phyloP scores from a whole-genome alignment of 2,329 filamentous ascomycete species.

The Cladosporium austrohemisphaericum region DNA sequence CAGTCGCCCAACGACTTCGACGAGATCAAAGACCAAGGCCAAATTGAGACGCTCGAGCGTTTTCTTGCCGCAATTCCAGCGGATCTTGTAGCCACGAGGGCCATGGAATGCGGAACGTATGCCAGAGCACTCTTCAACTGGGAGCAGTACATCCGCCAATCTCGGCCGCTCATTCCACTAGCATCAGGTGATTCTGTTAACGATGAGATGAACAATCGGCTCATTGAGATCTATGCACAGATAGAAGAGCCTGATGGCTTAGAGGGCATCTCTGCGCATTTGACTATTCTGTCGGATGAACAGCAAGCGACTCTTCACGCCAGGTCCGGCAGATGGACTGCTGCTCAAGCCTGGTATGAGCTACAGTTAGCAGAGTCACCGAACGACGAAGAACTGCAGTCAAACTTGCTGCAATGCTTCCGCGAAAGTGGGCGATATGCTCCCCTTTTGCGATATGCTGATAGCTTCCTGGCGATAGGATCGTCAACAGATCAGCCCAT shows the following conservation, averaged over 20 bases:
- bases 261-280: constrained; percentile 84
- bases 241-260: constrained; percentile 98
- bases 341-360: constrained; percentile 97
- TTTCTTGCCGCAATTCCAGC: constrained; percentile 68
- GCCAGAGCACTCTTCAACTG: constrained; percentile 89
- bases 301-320: constrained; percentile 90
- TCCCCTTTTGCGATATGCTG: constrained; percentile 73
- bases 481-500: constrained; percentile 36
- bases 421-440: constrained; percentile 89
- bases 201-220: constrained; percentile 56
- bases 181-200: constrained; percentile 39
- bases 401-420: constrained; percentile 80
- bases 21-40: constrained; percentile 50
- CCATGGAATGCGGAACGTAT: constrained; percentile 91
- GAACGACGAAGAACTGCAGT: constrained; percentile 70
- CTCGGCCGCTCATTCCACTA: constrained; percentile 38
- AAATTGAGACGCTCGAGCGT: constrained; percentile 64
- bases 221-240: constrained; percentile 93
- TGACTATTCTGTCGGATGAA: constrained; percentile 83
- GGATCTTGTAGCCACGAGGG: constrained; percentile 72
- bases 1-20: constrained; percentile 46
- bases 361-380: constrained; percentile 78
- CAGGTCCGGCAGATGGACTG: constrained; percentile 89
- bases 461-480: constrained; percentile 58
- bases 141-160: constrained; percentile 77